A percentile compares a stretch with the other conserved stretches of the same genome.
These are phyloP conservation scores for Candida sojae DNA, from an alignment of 1,139 yeast genomes.

Conservation along the genomic window DNA sequence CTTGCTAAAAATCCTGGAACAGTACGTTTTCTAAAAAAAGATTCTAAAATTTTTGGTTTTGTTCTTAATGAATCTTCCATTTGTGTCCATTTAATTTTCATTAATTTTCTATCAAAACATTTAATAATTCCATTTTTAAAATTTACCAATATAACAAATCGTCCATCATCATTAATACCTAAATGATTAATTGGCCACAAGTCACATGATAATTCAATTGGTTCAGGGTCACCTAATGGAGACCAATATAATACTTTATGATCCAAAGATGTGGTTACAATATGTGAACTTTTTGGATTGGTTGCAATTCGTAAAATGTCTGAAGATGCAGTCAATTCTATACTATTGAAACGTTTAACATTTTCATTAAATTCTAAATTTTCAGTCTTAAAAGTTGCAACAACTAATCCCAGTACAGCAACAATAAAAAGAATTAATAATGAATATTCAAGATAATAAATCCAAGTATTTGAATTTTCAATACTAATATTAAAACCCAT, in stretches of 20 bases:
- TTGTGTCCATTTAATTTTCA: slow-evolving; percentile 53
- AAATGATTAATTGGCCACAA: slow-evolving; percentile 72
- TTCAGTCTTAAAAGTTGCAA: slow-evolving; percentile 4
- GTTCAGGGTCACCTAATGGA: slow-evolving; percentile 43
- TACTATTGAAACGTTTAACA: slow-evolving; percentile 28
- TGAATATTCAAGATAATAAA: slow-evolving; percentile 36
- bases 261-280: slow-evolving; percentile 73
- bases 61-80: slow-evolving; percentile 18
- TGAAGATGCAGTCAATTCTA: slow-evolving; percentile 62
- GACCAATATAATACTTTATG: slow-evolving; percentile 75
- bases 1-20: slow-evolving; percentile 52
- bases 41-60: slow-evolving; percentile 46
- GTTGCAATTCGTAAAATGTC: slow-evolving; percentile 65
- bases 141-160: slow-evolving; percentile 59
- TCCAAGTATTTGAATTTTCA: slow-evolving; percentile 21
- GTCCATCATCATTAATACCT: slow-evolving; percentile 61
- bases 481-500: slow-evolving; percentile 19
- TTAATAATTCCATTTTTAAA: slow-evolving; percentile 49
- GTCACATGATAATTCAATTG: slow-evolving; percentile 52
- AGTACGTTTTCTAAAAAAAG: slow-evolving; percentile 61
- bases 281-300: slow-evolving; percentile 55
- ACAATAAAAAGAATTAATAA: slow-evolving; percentile 28
- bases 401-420: slow-evolving; percentile 25
- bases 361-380: not conserved
- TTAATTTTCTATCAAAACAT: slow-evolving; percentile 57